Conservation (phyloP, 352 stramenopile species). For the Aphanomyces stellatus region DNA sequence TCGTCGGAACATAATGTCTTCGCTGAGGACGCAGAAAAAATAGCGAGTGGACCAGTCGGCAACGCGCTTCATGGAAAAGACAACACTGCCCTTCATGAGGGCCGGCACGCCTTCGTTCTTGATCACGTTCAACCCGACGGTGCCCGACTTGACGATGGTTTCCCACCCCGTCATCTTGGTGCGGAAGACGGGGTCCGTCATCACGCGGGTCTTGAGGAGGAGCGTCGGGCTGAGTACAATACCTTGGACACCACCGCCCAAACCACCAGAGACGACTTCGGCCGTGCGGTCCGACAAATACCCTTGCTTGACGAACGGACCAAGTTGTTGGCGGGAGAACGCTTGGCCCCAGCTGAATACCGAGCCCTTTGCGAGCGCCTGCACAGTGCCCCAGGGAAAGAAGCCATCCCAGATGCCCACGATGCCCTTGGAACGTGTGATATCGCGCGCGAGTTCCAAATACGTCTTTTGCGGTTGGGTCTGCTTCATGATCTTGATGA, state of each 20-base stretch:
- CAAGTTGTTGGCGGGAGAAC: conserved; percentile 43
- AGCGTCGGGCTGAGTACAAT: conserved; percentile 88
- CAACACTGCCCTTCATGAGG: conserved; percentile 87
- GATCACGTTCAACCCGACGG: conserved; percentile 86
- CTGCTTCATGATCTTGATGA: conserved; percentile 93
- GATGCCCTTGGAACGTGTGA: conserved; percentile 84
- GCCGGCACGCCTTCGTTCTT: conserved; percentile 72
- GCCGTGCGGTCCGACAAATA: conserved; percentile 46
- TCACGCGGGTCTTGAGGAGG: conserved; percentile 92
- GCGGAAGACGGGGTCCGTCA: conserved; percentile 90
- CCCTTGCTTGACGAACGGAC: conserved; percentile 45
- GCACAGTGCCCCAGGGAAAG: conserved; percentile 87
- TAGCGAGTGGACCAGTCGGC: conserved; percentile 90
- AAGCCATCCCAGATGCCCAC: conserved; percentile 90
- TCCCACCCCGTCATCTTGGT: conserved; percentile 80
- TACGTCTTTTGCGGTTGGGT: conserved; percentile 79
- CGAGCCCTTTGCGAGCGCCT: conserved; percentile 84
- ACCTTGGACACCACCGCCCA: conserved; percentile 88
- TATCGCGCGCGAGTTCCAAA: conserved; percentile 58
- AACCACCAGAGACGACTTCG: conserved; percentile 80
- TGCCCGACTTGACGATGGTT: conserved; percentile 72
- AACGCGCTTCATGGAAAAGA: conserved; percentile 90
- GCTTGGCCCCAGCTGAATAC: conserved; percentile 88
- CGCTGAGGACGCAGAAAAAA: conserved; percentile 84
- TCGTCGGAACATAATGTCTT: conserved; percentile 70